Base-by-base conservation (phyloP, 2,329 filamentous ascomycete species). In the Aspergillus melleus region DNA sequence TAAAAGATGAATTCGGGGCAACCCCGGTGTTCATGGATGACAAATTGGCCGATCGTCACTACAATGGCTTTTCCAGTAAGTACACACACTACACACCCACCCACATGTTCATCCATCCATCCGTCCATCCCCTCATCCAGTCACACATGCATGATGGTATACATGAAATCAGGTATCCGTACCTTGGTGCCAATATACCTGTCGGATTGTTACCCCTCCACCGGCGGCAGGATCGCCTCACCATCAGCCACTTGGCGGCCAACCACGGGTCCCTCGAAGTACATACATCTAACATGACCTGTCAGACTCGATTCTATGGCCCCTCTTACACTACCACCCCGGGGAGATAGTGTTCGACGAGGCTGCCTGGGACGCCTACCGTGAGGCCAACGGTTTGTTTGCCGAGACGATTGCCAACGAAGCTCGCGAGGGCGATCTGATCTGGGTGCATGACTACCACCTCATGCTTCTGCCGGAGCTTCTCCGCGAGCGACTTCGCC, bases 361-460 rank as follows among this genome's bases (percentile, higher is more conserved):
- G 79, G 89, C 88, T 51, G 90, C 91, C 6, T 97, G 93, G 93
- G 84, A 88, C 29, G 93, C 92, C 60, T 97, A 97, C 80, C 88
- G 87, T 68, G 90, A 96, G 73, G 93, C 95, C 66, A 97, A 97
- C 78, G 86, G 88, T 55, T 83, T 95, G 16, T 97, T 97, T 72
- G 93, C 94, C 60, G 88, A 92, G 79, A 88, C 89, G 24, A 88
- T 97, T 67, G 88, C 90, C 58, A 87, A 88, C 67, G 90, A 96
- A 66, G 90, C 96, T 14, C 86, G 92, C 74, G 92, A 96, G 72
- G 92, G 92, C 60, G 93, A 97, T 76, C 81, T 96, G 68, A 88
- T 97, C 70, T 97, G 93, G 93, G 90, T 97, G 6, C 93, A 97
- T 77, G 93, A 97, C 78, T 97, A 97, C 79, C 93, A 97, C 77